Evolutionary conservation across 306 rosid species (phyloP).

Genomic region (Vigna hirtella): DNA sequence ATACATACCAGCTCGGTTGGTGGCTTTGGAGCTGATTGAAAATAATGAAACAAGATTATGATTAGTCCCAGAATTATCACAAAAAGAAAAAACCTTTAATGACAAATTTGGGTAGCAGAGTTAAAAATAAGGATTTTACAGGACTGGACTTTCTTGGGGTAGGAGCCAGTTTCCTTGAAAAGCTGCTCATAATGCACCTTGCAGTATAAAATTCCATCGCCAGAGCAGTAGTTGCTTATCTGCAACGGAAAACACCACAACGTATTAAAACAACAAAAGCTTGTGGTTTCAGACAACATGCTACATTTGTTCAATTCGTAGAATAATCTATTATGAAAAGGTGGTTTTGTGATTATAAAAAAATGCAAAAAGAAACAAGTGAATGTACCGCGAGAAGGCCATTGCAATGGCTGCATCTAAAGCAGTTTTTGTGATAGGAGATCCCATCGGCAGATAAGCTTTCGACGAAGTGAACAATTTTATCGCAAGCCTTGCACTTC

Average conservation of each 20-base stretch:
- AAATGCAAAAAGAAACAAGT: not conserved
- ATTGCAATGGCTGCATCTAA: slow-evolving; percentile 76
- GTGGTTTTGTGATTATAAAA: too few species aligned
- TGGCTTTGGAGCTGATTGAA: slow-evolving; percentile 56
- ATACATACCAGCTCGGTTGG: slow-evolving; percentile 57
- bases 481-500: slow-evolving; percentile 81
- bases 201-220: slow-evolving; percentile 73
- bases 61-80: slow-evolving; percentile 29
- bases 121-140: slow-evolving; percentile 34
- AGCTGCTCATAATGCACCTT: slow-evolving; percentile 79
- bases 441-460: slow-evolving; percentile 65
- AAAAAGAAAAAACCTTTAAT: not conserved
- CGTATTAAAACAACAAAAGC: not conserved
- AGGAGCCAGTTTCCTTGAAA: slow-evolving; percentile 59
- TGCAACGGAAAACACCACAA: slow-evolving; percentile 34
- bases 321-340: too few species aligned
- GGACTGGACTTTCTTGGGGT: slow-evolving; percentile 51
- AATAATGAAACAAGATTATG: slow-evolving; percentile 40
- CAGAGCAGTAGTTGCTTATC: slow-evolving; percentile 68
- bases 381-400: slow-evolving; percentile 65
- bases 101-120: not conserved
- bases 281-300: too few species aligned
- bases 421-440: slow-evolving; percentile 68
- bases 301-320: too few species aligned
- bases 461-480: slow-evolving; percentile 72